Base-by-base conservation (phyloP, 805 yeast species). In the Nematodospora valgi region DNA sequence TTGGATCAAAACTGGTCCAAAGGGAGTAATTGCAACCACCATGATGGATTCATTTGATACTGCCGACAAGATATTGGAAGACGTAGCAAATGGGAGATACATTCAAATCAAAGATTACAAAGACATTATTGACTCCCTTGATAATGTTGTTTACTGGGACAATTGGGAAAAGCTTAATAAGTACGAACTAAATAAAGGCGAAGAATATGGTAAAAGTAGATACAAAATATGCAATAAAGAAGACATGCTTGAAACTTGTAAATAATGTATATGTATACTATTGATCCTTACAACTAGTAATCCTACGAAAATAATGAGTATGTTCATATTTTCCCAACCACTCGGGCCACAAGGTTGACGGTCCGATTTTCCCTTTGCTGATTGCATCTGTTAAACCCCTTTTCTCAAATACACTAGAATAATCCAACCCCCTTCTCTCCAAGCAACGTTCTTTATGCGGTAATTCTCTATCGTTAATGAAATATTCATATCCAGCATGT, bases 11-110 rank as follows among this genome's bases (percentile, higher is more conserved):
- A 79, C 75, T 34, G 95, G 95, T 1, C 84, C 95, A 6, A 73
- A 74, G 19, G 98, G 98, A 1, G 94, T 87, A 3, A 93, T 93
- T 45, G 94, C 95, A 12, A 72, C 86, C 10, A 87, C 98, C 0
- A 85, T 91, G 82, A 74, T 82, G 72, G 88, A 84, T 40, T 77
- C 96, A 1, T 81, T 81, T 43, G 73, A 77, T 6, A 80, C 91
- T 0, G 91, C 87, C 0, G 86, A 78, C 18, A 61, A 69, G 9
- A 67, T 93, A 0, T 49, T 78, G 12, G 63, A 70, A 23, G 95
- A 87, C 47, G 58, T 72, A 16, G 40, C 59, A n/a, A 53, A 55
- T 23, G 62, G 51, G 2, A 27, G 51, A 4, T 52, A 49, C 31
- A 46, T 52, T 5, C 38, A 47, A 8, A 59, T 64, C 19, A 43